Conservation (phyloP, 805 yeast species). For the Metschnikowia vanudenii region DNA sequence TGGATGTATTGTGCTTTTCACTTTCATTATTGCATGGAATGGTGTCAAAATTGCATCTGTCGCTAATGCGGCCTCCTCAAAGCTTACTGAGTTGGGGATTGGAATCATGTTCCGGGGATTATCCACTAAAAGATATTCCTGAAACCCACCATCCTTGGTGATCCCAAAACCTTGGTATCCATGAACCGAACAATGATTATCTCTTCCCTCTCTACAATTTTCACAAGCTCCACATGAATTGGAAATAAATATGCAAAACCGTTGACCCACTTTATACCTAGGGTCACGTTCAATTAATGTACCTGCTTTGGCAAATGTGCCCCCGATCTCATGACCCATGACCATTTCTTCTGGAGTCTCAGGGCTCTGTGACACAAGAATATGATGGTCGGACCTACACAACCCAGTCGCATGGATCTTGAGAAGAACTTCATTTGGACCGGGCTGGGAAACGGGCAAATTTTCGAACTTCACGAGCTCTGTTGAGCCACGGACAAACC, state of each 20-base stretch:
- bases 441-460: constrained; percentile 33
- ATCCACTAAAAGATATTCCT: constrained; percentile 36
- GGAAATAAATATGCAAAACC: constrained; percentile 31
- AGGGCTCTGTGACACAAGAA: constrained; percentile 22
- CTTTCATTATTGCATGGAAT: constrained; percentile 41
- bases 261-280: constrained; percentile 28
- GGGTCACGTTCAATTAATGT: constrained; percentile 22
- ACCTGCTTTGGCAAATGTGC: constrained; percentile 35
- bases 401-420: constrained; percentile 45
- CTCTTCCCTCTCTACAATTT: constrained; percentile 35
- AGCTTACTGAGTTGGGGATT: constrained; percentile 40
- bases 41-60: constrained; percentile 45
- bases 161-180: constrained; percentile 32
- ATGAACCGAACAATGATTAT: constrained; percentile 27
- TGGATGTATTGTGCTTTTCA: constrained; percentile 28
- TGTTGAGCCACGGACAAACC: constrained; percentile 29
- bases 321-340: constrained; percentile 48
- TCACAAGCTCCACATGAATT: constrained; percentile 36
- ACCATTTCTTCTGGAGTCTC: constrained; percentile 30
- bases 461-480: constrained; percentile 28
- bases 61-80: constrained; percentile 41
- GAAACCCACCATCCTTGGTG: constrained; percentile 42
- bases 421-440: constrained; percentile 29
- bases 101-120: constrained; percentile 37
- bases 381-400: constrained; percentile 44